These are phyloP conservation scores for Oryza officinalis DNA, from an alignment of 176 grass and related monocot genomes.

Conservation along the genomic window DNA sequence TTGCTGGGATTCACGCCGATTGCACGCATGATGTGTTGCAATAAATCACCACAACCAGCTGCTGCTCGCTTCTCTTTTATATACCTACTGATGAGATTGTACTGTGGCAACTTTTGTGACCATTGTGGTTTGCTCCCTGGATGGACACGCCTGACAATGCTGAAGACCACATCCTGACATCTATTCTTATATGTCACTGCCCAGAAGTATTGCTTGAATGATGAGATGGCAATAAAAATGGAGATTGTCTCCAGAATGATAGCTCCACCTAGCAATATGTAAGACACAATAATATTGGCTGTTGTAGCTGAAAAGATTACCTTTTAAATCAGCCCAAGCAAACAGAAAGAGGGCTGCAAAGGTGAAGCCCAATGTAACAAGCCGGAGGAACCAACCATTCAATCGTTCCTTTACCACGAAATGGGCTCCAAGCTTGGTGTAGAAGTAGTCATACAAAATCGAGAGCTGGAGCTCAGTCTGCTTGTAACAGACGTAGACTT, in stretches of 20 bases:
- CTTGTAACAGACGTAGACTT: background rate
- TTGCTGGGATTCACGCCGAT: no score
- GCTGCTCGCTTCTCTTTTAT: no score
- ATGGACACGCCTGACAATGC: no score
- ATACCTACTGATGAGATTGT: no score
- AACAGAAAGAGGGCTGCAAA: background rate
- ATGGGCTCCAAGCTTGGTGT: constrained; percentile 32
- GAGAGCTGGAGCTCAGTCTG: constrained; percentile 47
- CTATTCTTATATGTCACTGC: no score
- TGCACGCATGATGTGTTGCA: no score
- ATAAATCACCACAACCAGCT: no score
- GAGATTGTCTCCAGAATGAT: constrained; percentile 24
- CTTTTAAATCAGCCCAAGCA: background rate
- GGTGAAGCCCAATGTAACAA: background rate
- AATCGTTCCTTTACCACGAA: background rate
- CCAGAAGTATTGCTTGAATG: no score
- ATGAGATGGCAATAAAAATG: constrained; percentile 7
- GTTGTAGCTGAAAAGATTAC: background rate
- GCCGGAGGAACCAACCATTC: background rate
- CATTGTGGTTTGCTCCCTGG: no score
- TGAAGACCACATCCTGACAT: no score
- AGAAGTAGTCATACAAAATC: constrained; percentile 30
- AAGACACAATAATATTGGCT: constrained; percentile 34
- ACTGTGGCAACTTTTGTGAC: no score
- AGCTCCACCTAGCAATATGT: constrained; percentile 27